These are phyloP conservation scores for Tulasnella sp. DNA, from an alignment of 768 basidiomycete genomes.

Conservation along the genomic window DNA sequence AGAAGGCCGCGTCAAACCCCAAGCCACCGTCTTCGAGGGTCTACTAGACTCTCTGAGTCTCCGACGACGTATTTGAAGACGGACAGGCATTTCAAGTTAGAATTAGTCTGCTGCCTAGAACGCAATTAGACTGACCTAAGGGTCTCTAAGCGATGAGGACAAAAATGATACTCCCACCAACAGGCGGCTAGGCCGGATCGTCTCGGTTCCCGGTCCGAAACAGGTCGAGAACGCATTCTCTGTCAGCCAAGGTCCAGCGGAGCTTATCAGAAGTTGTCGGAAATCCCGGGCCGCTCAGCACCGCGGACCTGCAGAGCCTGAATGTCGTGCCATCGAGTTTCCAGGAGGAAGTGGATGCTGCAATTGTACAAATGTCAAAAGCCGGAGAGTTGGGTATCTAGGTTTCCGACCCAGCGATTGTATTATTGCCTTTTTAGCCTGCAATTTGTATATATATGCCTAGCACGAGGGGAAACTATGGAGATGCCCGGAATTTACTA, in stretches of 20 bases:
- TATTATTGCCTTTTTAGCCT: no score
- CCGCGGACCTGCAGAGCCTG: not conserved
- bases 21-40: not conserved
- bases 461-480: no score
- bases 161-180: not conserved
- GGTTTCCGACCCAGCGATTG: no score
- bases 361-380: not conserved
- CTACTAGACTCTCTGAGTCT: not conserved
- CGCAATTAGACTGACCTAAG: not conserved
- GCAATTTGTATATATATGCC: no score
- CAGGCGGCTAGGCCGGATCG: not conserved
- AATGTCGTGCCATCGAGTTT: not conserved
- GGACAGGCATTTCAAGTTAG: not conserved
- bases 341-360: constrained; percentile 2
- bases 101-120: not conserved
- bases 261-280: not conserved
- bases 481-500: no score
- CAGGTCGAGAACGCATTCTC: not conserved
- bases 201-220: not conserved
- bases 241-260: not conserved
- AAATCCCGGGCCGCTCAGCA: not conserved
- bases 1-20: not conserved
- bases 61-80: not conserved
- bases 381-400: no score
- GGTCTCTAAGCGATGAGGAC: not conserved